These are phyloP conservation scores for Chlamydomonas reinhardtii DNA, from an alignment of 163 green algal genomes.

Conservation along the genomic window DNA sequence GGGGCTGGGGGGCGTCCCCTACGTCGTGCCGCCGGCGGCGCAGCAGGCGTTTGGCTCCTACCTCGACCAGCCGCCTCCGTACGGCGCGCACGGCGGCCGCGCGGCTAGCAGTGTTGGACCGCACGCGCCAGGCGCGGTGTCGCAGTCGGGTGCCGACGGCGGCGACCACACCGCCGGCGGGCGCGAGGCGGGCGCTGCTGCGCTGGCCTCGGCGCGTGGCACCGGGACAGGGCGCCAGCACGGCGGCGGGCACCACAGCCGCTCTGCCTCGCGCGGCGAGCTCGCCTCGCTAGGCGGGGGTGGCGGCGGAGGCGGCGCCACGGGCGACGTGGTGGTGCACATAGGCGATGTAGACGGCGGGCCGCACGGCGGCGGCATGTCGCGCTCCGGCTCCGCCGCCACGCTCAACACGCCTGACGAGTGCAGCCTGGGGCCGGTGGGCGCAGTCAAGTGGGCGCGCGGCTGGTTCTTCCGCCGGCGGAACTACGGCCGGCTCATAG, in stretches of 20 bases:
- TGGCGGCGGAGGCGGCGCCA: too few species aligned
- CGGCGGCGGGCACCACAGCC: too few species aligned
- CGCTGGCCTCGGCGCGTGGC: too few species aligned
- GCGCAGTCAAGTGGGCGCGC: constrained; percentile 12
- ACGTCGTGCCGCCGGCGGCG: constrained; percentile 16
- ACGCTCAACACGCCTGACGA: constrained; percentile 4
- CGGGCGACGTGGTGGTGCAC: too few species aligned
- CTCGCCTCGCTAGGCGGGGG: too few species aligned
- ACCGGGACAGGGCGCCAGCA: too few species aligned
- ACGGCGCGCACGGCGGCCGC: neutral
- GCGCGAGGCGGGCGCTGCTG: too few species aligned
- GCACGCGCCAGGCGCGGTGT: neutral
- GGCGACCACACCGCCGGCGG: too few species aligned
- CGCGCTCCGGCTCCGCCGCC: neutral
- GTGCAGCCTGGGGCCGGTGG: constrained; percentile 4
- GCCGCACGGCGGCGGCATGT: constrained; percentile 3
- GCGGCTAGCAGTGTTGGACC: neutral
- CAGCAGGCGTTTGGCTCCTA: constrained; percentile 32
- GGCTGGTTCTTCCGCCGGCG: constrained; percentile 45
- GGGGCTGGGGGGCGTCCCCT: neutral
- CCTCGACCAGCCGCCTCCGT: constrained; percentile 30
- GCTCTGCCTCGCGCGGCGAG: too few species aligned
- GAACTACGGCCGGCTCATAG: constrained; percentile 33
- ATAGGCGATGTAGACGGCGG: too few species aligned
- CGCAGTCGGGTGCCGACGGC: neutral